Percentiles rank a stretch among this genome's conserved stretches.
These are phyloP conservation scores for Euphrasia arctica DNA, from an alignment of 305 asterid genomes.

Conservation along the genomic window DNA sequence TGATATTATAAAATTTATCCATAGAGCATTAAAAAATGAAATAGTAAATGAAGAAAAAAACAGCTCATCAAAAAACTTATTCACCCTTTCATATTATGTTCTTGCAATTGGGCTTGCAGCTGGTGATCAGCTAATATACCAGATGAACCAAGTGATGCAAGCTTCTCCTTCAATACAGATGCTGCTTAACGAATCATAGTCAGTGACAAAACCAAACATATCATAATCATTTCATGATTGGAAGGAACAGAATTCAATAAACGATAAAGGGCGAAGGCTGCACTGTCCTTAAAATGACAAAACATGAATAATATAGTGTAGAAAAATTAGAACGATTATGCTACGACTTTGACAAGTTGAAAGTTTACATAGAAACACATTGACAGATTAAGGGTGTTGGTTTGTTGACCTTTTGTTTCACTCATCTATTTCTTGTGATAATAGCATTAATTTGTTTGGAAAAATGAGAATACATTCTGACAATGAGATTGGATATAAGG, in stretches of 20 bases:
- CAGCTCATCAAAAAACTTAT: slow-evolving; percentile 22
- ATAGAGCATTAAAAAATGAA: background rate
- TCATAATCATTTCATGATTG: slow-evolving; percentile 5
- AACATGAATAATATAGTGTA: slow-evolving; percentile 15
- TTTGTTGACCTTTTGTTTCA: background rate
- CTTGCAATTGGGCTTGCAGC: slow-evolving; percentile 97
- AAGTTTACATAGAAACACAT: slow-evolving; percentile 17
- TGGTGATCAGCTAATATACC: slow-evolving; percentile 99
- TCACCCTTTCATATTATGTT: slow-evolving; percentile 96
- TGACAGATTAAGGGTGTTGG: background rate
- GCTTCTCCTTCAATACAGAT: slow-evolving; percentile 95
- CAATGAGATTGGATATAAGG: background rate
- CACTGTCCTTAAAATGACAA: slow-evolving; percentile 17
- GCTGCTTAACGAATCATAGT: slow-evolving; percentile 54
- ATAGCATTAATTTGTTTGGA: background rate
- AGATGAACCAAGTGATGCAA: slow-evolving; percentile 94
- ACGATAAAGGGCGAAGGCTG: slow-evolving; percentile 15
- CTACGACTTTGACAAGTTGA: slow-evolving; percentile 7
- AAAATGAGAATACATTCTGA: background rate
- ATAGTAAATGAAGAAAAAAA: no score
- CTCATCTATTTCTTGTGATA: background rate
- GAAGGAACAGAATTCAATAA: slow-evolving; percentile 16
- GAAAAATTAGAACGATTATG: slow-evolving; percentile 16
- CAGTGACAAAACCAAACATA: slow-evolving; percentile 21
- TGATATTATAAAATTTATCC: slow-evolving; percentile 5